Conservation (phyloP, 2,329 filamentous ascomycete genomes). For the Mariannaea elegans region DNA sequence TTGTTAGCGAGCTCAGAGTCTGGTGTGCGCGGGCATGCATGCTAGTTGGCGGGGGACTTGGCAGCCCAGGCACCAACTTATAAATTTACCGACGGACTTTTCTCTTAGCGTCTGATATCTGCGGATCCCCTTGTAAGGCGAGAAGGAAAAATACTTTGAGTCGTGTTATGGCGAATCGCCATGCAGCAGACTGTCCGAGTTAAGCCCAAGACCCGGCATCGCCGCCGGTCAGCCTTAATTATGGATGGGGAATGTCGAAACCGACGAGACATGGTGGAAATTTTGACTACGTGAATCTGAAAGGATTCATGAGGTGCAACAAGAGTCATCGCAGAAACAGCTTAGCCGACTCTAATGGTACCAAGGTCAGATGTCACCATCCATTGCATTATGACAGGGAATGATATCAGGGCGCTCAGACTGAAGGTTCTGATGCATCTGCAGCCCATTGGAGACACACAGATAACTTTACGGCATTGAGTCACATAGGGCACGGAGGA, state of each 20-base stretch:
- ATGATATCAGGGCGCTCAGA: not conserved
- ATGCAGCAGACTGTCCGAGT: slow-evolving; percentile 1
- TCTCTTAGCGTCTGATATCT: not conserved
- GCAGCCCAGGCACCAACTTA: not conserved
- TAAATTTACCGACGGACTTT: not conserved
- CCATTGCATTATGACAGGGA: not conserved
- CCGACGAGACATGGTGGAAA: not conserved
- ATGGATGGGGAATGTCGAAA: not conserved
- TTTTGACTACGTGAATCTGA: not conserved
- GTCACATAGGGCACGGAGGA: not conserved
- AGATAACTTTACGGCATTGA: not conserved
- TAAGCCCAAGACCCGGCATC: not conserved
- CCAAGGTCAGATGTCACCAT: slow-evolving; percentile 2
- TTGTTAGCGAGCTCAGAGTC: not conserved
- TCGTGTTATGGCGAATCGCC: not conserved
- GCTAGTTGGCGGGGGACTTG: slow-evolving; percentile 1
- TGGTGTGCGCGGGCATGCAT: not conserved
- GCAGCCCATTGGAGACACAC: not conserved
- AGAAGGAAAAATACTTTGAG: not conserved
- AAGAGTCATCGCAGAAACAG: not conserved
- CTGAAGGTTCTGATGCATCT: slow-evolving; percentile 2
- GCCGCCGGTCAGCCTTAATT: not conserved
- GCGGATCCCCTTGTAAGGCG: not conserved
- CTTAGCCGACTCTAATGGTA: not conserved
- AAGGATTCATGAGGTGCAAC: not conserved